These are phyloP conservation scores for Cutaneotrichosporon sp. DNA, from an alignment of 1,284 basidiomycete species.

Conservation along the genomic window DNA sequence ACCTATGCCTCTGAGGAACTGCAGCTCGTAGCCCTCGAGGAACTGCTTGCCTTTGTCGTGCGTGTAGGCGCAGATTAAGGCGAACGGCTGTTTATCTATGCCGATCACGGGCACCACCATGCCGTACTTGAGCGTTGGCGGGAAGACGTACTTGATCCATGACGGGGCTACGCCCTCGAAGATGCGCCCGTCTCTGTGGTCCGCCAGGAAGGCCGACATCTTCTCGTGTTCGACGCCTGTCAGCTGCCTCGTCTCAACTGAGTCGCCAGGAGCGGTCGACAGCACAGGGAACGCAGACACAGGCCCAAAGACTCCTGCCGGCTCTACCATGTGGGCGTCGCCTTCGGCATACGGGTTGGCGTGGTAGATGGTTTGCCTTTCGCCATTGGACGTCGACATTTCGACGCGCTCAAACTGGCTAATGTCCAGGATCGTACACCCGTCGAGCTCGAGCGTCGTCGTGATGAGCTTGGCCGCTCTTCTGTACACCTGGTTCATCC, in stretches of 20 bases:
- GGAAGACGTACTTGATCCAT: conserved; percentile 74
- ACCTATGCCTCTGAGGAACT: conserved; percentile 82
- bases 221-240: conserved; percentile 68
- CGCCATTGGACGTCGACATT: conserved; percentile 23
- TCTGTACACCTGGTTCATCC: conserved; percentile 84
- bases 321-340: conserved; percentile 37
- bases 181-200: conserved; percentile 76
- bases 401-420: conserved; percentile 86
- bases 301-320: conserved; percentile 38
- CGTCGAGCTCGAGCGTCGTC: conserved; percentile 85
- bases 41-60: conserved; percentile 74
- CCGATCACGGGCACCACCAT: conserved; percentile 90
- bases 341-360: conserved; percentile 47
- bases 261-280: conserved; percentile 29
- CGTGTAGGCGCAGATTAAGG: conserved; percentile 84
- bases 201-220: conserved; percentile 71
- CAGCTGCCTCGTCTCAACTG: conserved; percentile 51
- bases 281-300: conserved; percentile 43
- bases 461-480: conserved; percentile 83
- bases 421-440: conserved; percentile 86
- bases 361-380: conserved; percentile 56
- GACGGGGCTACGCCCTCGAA: conserved; percentile 77
- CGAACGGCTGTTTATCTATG: conserved; percentile 89
- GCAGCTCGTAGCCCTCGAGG: conserved; percentile 86
- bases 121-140: conserved; percentile 76